Percentiles rank a stretch among this genome's conserved stretches.
These are phyloP conservation scores for Hanseniaspora lachancei DNA, from an alignment of 805 yeast species.

Conservation along the genomic window DNA sequence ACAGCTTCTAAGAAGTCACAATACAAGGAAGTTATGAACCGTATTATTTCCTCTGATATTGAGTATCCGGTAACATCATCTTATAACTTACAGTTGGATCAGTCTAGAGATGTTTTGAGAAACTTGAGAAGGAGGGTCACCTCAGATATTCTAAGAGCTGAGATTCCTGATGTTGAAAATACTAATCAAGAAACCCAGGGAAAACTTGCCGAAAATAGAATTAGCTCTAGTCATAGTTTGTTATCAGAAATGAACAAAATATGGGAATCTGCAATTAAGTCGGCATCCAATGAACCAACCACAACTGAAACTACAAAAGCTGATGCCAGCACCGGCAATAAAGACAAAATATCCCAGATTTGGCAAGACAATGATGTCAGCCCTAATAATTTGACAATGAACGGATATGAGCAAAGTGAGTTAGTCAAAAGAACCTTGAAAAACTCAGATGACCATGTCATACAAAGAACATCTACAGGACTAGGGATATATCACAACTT, in stretches of 20 bases:
- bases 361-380: background rate
- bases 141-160: background rate
- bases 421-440: background rate
- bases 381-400: background rate
- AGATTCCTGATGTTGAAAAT: background rate
- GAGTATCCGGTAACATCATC: background rate
- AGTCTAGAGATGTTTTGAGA: constrained; percentile 6
- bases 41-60: background rate
- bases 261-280: background rate
- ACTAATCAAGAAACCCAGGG: too few relatives aligned
- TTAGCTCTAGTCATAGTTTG: background rate
- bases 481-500: constrained; percentile 1
- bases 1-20: background rate
- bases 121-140: background rate
- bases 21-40: background rate
- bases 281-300: background rate
- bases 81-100: background rate
- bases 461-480: constrained; percentile 8
- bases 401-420: background rate
- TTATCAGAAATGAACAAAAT: constrained; percentile 3
- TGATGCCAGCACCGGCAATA: background rate
- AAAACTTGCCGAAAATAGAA: background rate
- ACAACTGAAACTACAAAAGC: background rate
- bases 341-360: background rate
- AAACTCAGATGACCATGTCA: background rate